Base-by-base conservation (phyloP, 228 moss, liverwort and hornwort species). In the Sphagnum magellanicum region DNA sequence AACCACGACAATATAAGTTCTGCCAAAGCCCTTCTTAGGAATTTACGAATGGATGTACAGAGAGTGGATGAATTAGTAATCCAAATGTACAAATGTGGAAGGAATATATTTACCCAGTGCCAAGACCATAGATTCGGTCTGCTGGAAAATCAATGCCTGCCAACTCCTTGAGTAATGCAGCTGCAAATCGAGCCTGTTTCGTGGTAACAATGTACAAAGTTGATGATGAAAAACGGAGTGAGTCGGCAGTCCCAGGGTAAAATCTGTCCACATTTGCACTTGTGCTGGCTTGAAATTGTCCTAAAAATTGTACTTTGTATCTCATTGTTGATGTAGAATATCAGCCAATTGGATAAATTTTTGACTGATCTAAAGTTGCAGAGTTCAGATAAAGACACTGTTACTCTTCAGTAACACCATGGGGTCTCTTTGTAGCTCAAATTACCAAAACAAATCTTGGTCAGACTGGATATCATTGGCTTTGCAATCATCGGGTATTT, bases 171-270 rank as follows among this genome's bases (percentile, higher is more conserved):
- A 98, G 79, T 71, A 98, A 76, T 50, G 90, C 81, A 12, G 85
- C 73, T 0, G 93, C 81, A 81, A 98, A 98, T 72, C 93, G 78
- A 62, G 91, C 87, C 84, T 98, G 97, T 73, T 98, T 98, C 16
- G 98, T 98, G 65, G 98, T 98, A 50, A 98, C 98, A 76, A 98
- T 90, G 50, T 81, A 98, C 78, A 98, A 49, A 6, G 72, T 84
- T 59, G 93, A 98, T 49, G 89, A 85, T 51, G 93, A 78, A 64
- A 89, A 89, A 51, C 85, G 89, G 63, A 98, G 66, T 67, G 90
- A 75, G 74, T 92, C 93, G 48, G 88, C 88, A 61, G 81, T 87
- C 70, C 98, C 92, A 61, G 93, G 90, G 78, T 98, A 98, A 68
- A 98, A 93, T 68, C 93, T 93, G 84, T 61, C 50, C 78, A 32